Evolutionary conservation across 768 basidiomycete genomes (phyloP), one percentile per base, ranked within the genome.

Genomic region (Termitomyces sp.): DNA sequence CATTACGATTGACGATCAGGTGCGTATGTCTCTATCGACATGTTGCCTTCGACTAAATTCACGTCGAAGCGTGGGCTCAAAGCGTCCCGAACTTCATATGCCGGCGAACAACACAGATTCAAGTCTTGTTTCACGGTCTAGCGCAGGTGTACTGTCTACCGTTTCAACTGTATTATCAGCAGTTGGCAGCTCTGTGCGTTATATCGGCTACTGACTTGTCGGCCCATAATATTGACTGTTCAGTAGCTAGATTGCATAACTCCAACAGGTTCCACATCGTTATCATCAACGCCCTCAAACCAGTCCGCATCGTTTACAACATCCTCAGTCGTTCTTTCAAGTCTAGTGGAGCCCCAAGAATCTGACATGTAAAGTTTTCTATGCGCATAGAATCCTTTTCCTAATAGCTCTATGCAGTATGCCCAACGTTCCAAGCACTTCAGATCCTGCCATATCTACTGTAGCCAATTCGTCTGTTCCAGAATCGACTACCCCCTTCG

Each of bases 1-100:
- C 26, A 50, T 44, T 26, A 33, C 37, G 57, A 49, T 55, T 54
- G 54, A 59, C 46, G n/a, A 62, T 55, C 49, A 62, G 57, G 62
- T 64, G 33, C 26, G 60, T 63, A 31, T 4, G 26, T 29, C 20
- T 52, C n/a, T 18, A 50, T 3, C 16, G 13, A 33, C 3, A 9
- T 18, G 37, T 12, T 18, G n/a, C n/a, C n/a, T 2, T 26, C 29
- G 8, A 29, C 41, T 33, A 9, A 12, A 16, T 42, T 54, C 44
- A 15, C 24, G 12, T 29, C 26, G 24, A 28, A 51, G 24, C 24
- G 24, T 33, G 42, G 31, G 22, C 41, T 54, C 31, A 53, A 36
- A 53, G 29, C 20, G 41, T 18, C 10, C 16, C 37, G 22, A 37
- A 12, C 29, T 37, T 41, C 26, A 33, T 37, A 46, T 55, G 51